Conservation (phyloP, 352 stramenopile species). For the Globisporangium nodosum region DNA sequence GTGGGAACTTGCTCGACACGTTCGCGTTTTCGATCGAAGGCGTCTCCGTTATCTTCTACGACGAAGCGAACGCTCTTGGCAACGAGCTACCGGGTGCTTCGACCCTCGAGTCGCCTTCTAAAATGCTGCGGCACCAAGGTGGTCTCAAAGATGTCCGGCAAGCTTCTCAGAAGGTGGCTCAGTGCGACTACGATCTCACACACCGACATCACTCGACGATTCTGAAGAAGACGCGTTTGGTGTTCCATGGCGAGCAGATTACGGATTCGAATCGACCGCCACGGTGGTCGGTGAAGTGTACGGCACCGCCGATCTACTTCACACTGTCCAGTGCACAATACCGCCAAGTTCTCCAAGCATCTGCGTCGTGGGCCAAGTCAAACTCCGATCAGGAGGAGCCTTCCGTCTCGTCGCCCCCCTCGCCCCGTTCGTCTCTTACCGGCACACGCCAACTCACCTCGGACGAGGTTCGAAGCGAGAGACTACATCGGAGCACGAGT, state of each 20-base stretch:
- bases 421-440: neutral
- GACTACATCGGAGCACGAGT: slow-evolving; percentile 8
- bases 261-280: slow-evolving; percentile 26
- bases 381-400: slow-evolving; percentile 1
- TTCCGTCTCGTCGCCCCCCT: neutral
- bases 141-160: slow-evolving; percentile 11
- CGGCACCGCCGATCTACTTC: slow-evolving; percentile 66
- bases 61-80: slow-evolving; percentile 15
- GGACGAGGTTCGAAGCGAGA: neutral
- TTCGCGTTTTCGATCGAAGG: slow-evolving; percentile 54
- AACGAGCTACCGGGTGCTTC: neutral
- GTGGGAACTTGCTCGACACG: slow-evolving; percentile 35
- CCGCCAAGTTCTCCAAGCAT: slow-evolving; percentile 57
- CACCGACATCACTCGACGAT: slow-evolving; percentile 52
- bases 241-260: slow-evolving; percentile 60
- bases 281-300: slow-evolving; percentile 62
- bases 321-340: slow-evolving; percentile 63
- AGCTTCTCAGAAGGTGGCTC: slow-evolving; percentile 11
- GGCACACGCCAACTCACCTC: neutral
- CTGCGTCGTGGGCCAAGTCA: slow-evolving; percentile 43
- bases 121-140: slow-evolving; percentile 11
- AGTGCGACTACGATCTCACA: slow-evolving; percentile 28
- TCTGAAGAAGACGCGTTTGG: slow-evolving; percentile 47
- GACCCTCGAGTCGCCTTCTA: neutral
- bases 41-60: slow-evolving; percentile 59